These are phyloP conservation scores for Lactarius trivialis DNA, from an alignment of 768 basidiomycete genomes.

Conservation along the genomic window DNA sequence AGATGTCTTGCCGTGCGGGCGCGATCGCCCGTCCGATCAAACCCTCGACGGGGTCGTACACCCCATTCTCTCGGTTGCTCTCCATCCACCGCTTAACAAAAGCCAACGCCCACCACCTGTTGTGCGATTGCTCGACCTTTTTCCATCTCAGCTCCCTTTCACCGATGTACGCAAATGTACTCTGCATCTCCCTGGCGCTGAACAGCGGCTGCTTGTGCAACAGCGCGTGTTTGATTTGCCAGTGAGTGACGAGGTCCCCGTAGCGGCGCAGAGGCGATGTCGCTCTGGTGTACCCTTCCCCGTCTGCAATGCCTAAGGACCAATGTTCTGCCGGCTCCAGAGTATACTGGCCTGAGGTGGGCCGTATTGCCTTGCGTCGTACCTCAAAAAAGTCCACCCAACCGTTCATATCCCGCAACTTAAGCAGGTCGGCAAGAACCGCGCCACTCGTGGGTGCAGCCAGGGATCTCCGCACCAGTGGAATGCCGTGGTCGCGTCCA, in stretches of 20 bases:
- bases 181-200: slow-evolving; percentile 39
- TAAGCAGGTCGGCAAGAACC: slow-evolving; percentile 41
- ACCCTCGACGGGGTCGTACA: slow-evolving; percentile 27
- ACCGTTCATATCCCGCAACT: slow-evolving; percentile 41
- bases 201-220: slow-evolving; percentile 41
- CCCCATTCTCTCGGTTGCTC: slow-evolving; percentile 19
- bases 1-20: slow-evolving; percentile 20
- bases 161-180: slow-evolving; percentile 35
- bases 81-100: slow-evolving; percentile 37
- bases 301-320: slow-evolving; percentile 57
- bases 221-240: slow-evolving; percentile 85
- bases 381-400: slow-evolving; percentile 37
- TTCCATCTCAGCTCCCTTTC: slow-evolving; percentile 33
- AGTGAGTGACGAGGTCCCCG: slow-evolving; percentile 76
- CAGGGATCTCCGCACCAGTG: slow-evolving; percentile 53
- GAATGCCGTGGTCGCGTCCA: slow-evolving; percentile 50
- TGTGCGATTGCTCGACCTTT: slow-evolving; percentile 29
- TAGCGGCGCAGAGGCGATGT: slow-evolving; percentile 89
- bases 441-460: slow-evolving; percentile 31
- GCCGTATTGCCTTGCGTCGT: slow-evolving; percentile 31
- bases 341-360: slow-evolving; percentile 38
- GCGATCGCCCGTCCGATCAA: slow-evolving; percentile 26
- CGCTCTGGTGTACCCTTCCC: slow-evolving; percentile 74
- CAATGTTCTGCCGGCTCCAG: slow-evolving; percentile 59
- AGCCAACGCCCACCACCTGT: slow-evolving; percentile 36